phyloP scores from a whole-genome alignment of 805 yeast species.

The Ogataea thermomethanolica region DNA sequence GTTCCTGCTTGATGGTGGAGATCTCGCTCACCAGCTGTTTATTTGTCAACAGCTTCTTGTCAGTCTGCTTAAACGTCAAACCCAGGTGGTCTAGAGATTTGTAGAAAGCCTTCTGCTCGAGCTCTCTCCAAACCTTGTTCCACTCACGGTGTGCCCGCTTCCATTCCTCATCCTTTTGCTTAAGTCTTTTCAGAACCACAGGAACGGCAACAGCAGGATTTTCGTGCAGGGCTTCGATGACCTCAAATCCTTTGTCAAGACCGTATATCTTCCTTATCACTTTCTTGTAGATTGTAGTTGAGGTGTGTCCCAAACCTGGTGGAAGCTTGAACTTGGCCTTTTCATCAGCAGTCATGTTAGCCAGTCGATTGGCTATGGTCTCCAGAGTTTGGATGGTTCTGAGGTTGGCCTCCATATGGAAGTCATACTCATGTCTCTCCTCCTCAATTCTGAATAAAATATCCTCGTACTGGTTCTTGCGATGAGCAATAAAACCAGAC shows the following conservation, averaged over 20 bases:
- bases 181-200: constrained; percentile 82
- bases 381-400: constrained; percentile 94
- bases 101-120: constrained; percentile 91
- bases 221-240: constrained; percentile 91
- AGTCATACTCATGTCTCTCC: constrained; percentile 96
- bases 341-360: constrained; percentile 90
- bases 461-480: constrained; percentile 97
- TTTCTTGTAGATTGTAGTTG: constrained; percentile 87
- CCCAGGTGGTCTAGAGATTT: constrained; percentile 95
- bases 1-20: constrained; percentile 88
- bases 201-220: constrained; percentile 96
- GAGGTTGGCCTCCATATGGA: constrained; percentile 89
- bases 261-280: constrained; percentile 91
- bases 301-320: constrained; percentile 89
- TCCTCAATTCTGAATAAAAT: constrained; percentile 92
- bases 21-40: constrained; percentile 89
- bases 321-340: constrained; percentile 82
- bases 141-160: constrained; percentile 96
- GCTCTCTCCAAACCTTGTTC: constrained; percentile 98
- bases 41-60: constrained; percentile 84
- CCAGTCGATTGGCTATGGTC: constrained; percentile 89
- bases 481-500: constrained; percentile 97
- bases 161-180: constrained; percentile 99
- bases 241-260: constrained; percentile 92
- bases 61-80: constrained; percentile 93